Evolutionary conservation across 768 basidiomycete species (phyloP).

Genomic region (Lactarius trivialis): DNA sequence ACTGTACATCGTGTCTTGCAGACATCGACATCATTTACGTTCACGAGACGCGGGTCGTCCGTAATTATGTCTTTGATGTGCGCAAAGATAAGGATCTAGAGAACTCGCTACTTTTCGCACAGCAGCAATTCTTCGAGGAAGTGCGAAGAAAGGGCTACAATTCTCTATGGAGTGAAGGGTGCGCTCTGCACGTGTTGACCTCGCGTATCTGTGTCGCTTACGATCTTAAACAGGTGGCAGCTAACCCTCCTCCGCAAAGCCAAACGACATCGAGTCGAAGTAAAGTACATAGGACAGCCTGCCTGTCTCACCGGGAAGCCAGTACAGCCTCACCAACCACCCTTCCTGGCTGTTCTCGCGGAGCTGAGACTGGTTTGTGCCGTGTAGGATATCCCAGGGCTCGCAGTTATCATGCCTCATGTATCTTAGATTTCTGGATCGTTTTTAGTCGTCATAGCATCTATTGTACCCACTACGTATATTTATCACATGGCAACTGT

Average conservation of each 20-base stretch:
- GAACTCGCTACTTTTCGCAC: constrained; percentile 54
- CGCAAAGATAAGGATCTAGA: constrained; percentile 42
- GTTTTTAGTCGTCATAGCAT: constrained; percentile 1
- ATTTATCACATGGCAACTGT: constrained; percentile 5
- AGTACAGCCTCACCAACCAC: constrained; percentile 44
- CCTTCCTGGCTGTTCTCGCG: constrained; percentile 61
- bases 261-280: constrained; percentile 57
- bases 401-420: background rate
- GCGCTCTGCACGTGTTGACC: constrained; percentile 15
- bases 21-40: constrained; percentile 57
- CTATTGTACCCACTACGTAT: constrained; percentile 4
- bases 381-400: background rate
- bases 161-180: constrained; percentile 63
- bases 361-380: constrained; percentile 26
- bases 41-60: constrained; percentile 45
- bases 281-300: constrained; percentile 63
- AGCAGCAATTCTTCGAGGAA: constrained; percentile 55
- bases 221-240: constrained; percentile 46
- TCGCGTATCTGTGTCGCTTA: background rate
- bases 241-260: constrained; percentile 58
- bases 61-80: constrained; percentile 60
- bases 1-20: constrained; percentile 25
- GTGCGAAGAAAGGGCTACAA: constrained; percentile 53
- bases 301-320: constrained; percentile 49
- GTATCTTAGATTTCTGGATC: constrained; percentile 13